Conservation (phyloP, 2,329 filamentous ascomycete genomes). For the Teratosphaeria nubilosa region DNA sequence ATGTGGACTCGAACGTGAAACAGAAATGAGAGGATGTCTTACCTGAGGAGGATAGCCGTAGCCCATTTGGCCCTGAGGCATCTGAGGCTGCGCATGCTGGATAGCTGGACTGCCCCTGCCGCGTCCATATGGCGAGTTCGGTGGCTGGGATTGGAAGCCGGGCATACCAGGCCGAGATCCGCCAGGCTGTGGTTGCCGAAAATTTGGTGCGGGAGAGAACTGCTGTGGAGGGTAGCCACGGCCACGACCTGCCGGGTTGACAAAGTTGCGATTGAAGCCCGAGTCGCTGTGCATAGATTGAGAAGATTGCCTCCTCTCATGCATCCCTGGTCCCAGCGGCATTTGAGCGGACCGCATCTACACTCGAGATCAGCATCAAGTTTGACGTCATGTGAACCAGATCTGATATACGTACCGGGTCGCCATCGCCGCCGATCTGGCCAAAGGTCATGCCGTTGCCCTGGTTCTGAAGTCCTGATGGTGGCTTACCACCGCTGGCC, state of each 20-base stretch:
- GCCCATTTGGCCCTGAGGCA: slow-evolving; percentile 52
- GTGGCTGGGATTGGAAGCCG: slow-evolving; percentile 25
- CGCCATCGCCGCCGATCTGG: slow-evolving; percentile 63
- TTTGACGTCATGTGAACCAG: slow-evolving; percentile 1
- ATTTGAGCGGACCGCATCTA: slow-evolving; percentile 15
- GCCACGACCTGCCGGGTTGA: slow-evolving; percentile 37
- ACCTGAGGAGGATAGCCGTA: slow-evolving; percentile 28
- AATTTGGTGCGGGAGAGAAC: slow-evolving; percentile 46
- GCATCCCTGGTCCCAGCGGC: slow-evolving; percentile 47
- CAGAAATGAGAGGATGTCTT: neutral
- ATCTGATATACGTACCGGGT: slow-evolving; percentile 53
- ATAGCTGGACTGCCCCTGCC: slow-evolving; percentile 53
- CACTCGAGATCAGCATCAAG: slow-evolving; percentile 5
- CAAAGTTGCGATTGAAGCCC: slow-evolving; percentile 33
- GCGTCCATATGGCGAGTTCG: slow-evolving; percentile 30
- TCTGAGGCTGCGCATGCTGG: slow-evolving; percentile 54
- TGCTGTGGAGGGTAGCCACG: slow-evolving; percentile 43
- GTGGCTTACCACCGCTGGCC: slow-evolving; percentile 73
- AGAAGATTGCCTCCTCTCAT: slow-evolving; percentile 77
- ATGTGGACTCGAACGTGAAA: neutral
- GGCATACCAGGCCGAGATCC: slow-evolving; percentile 41
- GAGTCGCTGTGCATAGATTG: slow-evolving; percentile 72
- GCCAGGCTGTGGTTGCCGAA: slow-evolving; percentile 42
- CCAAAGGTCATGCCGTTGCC: slow-evolving; percentile 69
- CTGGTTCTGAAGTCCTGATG: slow-evolving; percentile 61